phyloP scores from a whole-genome alignment of 495 filamentous ascomycete species.

The Aspergillus taichungensis region DNA sequence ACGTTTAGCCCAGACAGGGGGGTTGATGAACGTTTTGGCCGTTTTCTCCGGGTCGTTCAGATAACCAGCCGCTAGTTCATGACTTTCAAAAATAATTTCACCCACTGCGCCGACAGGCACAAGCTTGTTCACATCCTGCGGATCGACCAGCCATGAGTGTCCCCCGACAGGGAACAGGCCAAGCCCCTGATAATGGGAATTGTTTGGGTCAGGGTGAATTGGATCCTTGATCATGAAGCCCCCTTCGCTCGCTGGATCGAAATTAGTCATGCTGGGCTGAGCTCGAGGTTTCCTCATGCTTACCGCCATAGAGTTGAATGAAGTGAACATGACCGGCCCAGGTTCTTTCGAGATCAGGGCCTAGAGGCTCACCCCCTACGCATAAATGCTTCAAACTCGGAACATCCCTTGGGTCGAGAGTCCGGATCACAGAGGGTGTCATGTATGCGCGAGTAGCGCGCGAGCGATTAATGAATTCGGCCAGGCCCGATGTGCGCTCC shows the following conservation, averaged over 20 bases:
- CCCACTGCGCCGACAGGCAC: conserved; percentile 35
- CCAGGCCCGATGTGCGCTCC: conserved; percentile 17
- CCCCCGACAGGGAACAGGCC: conserved; percentile 9
- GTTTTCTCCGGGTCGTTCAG: conserved; percentile 28
- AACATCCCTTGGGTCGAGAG: conserved; percentile 24
- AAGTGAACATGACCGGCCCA: too few species aligned
- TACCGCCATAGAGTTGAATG: too few species aligned
- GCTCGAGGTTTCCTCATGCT: too few species aligned
- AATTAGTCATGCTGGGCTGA: conserved; percentile 1
- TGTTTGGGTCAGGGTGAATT: too few species aligned
- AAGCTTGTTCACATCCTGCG: conserved; percentile 21
- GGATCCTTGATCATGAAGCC: too few species aligned
- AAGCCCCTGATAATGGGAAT: too few species aligned
- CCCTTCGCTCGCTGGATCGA: conserved; percentile 23
- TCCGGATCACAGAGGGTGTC: conserved; percentile 22
- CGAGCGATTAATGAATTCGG: too few species aligned
- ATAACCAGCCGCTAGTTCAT: conserved; percentile 32
- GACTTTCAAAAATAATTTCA: conserved; percentile 39
- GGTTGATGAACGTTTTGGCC: conserved; percentile 23
- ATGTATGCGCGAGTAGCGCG: conserved; percentile 15
- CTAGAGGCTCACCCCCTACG: conserved; percentile 19
- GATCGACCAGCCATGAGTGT: conserved; percentile 30
- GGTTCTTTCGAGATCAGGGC: too few species aligned
- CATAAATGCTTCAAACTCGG: conserved; percentile 17
- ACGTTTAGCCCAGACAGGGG: conserved; percentile 20